Conservation (phyloP, 2,329 filamentous ascomycete genomes). For the Coniochaeta ligniaria region DNA sequence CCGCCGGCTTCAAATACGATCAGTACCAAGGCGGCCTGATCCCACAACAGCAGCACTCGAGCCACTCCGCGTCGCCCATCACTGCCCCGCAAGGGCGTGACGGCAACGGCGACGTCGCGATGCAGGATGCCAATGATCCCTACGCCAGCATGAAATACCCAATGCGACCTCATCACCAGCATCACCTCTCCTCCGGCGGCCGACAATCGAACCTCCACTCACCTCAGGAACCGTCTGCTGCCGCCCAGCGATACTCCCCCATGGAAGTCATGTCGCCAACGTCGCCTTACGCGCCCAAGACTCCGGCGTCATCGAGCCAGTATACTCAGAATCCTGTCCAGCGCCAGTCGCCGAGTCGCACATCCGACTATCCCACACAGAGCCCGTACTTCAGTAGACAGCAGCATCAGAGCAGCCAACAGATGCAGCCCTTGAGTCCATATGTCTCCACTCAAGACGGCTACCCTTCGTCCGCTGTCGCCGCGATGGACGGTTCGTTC, state of each 20-base stretch:
- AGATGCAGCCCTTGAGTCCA: constrained; percentile 67
- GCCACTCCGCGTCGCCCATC: constrained; percentile 52
- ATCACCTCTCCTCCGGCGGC: constrained; percentile 51
- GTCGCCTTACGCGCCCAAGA: constrained; percentile 65
- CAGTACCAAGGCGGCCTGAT: constrained; percentile 49
- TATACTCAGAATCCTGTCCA: constrained; percentile 42
- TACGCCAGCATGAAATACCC: constrained; percentile 84
- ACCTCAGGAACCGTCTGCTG: constrained; percentile 68
- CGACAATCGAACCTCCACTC: constrained; percentile 61
- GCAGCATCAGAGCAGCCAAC: constrained; percentile 34
- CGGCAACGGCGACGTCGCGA: constrained; percentile 68
- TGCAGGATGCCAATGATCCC: constrained; percentile 80
- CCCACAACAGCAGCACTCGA: constrained; percentile 21
- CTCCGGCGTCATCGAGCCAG: constrained; percentile 46
- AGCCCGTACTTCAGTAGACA: constrained; percentile 49
- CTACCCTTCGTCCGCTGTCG: constrained; percentile 61
- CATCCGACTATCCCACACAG: constrained; percentile 45
- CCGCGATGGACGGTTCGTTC: constrained; percentile 63
- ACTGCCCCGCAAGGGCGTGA: constrained; percentile 45
- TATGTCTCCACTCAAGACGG: constrained; percentile 62
- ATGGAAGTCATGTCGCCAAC: constrained; percentile 85
- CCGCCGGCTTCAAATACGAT: constrained; percentile 60
- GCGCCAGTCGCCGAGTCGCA: constrained; percentile 72
- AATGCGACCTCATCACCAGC: constrained; percentile 69
- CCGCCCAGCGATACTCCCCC: constrained; percentile 88